Evolutionary conservation across 78 protist genomes (phyloP).

Genomic region (Ministeria vibrans): DNA sequence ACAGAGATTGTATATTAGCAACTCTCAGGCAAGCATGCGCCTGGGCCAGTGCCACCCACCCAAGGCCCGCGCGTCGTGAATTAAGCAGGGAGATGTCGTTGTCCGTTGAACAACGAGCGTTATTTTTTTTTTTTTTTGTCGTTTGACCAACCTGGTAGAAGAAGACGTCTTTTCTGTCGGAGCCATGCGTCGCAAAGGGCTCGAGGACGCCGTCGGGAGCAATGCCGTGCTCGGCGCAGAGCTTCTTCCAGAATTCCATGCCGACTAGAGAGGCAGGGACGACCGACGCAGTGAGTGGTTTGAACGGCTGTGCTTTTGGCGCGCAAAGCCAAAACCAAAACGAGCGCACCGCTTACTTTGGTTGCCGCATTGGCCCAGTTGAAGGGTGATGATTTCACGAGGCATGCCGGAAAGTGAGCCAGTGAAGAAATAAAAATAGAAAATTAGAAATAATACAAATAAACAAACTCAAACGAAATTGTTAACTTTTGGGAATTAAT

Average conservation of each 20-base stretch:
- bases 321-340: background rate
- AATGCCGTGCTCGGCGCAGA: conserved; percentile 97
- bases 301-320: background rate
- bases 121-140: no score
- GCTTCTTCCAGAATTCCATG: conserved; percentile 93
- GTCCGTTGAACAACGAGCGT: no score
- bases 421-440: no score
- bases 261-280: conserved; percentile 61
- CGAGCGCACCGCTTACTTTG: conserved; percentile 61
- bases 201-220: conserved; percentile 76
- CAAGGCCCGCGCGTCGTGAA: background rate
- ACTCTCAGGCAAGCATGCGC: background rate
- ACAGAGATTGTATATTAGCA: background rate
- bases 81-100: no score
- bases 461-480: no score
- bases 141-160: conserved; percentile 80
- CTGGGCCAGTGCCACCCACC: background rate
- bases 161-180: conserved; percentile 97
- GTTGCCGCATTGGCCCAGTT: conserved; percentile 98
- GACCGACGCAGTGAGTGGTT: background rate
- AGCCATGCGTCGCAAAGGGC: conserved; percentile 56
- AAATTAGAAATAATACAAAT: no score
- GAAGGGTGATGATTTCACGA: conserved; percentile 90
- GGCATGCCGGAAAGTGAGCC: conserved; percentile 53
- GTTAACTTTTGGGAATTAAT: no score